Conservation (phyloP, 106 monocot genomes). For the Ottelia alismoides region DNA sequence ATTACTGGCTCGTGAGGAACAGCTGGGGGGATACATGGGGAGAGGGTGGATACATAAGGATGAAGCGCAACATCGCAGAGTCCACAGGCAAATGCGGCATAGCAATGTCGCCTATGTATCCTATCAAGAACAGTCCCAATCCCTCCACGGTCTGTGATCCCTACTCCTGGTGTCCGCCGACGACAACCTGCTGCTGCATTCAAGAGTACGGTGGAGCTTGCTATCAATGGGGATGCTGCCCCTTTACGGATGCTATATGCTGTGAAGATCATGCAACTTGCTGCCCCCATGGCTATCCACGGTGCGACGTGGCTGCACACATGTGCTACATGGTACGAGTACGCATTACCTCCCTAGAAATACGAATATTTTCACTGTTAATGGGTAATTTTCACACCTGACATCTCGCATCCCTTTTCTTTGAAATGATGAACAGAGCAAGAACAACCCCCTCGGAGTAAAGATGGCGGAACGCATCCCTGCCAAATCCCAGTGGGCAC, state of each 20-base stretch:
- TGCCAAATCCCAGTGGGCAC: no score
- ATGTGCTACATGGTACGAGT: conserved; percentile 8
- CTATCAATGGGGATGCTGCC: conserved; percentile 50
- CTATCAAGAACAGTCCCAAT: conserved; percentile 2
- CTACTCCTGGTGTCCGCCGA: conserved; percentile 7
- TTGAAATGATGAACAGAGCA: no score
- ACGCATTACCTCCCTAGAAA: no score
- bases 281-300: conserved; percentile 15
- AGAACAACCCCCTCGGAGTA: no score
- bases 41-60: conserved; percentile 10
- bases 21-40: conserved; percentile 12
- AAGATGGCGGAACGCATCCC: no score
- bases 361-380: no score
- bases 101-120: conserved; percentile 5
- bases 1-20: conserved; percentile 15
- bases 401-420: no score
- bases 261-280: conserved; percentile 8
- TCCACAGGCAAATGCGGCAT: conserved; percentile 12
- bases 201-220: conserved; percentile 31
- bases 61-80: conserved; percentile 2
- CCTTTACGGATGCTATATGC: conserved; percentile 6
- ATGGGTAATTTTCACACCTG: no score
- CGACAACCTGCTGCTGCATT: conserved; percentile 20
- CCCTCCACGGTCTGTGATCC: conserved; percentile 5
- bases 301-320: conserved; percentile 5